A percentile compares a stretch with the other conserved stretches of the same genome.
Evolutionary conservation across 371 early-diverging fungal genomes (phyloP).

Genomic region (Massospora cicadina): DNA sequence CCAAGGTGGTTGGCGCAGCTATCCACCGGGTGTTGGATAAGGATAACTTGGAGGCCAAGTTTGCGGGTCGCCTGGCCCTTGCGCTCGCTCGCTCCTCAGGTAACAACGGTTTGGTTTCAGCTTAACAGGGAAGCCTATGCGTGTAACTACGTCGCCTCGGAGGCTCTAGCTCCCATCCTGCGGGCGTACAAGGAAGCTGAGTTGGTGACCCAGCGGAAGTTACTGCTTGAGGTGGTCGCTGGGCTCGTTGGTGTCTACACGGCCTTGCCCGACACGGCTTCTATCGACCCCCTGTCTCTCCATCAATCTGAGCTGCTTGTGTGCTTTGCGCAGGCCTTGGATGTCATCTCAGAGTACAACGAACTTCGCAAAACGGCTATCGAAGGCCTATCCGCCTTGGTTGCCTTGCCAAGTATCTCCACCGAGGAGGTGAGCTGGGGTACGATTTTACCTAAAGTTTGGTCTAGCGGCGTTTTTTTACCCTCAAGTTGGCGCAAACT

Average conservation of each 20-base stretch:
- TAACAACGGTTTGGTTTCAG: background rate
- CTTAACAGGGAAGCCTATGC: background rate
- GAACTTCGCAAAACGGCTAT: background rate
- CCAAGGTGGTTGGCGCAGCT: background rate
- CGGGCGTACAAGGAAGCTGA: conserved; percentile 10
- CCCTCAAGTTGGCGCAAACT: background rate
- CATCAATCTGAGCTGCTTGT: background rate
- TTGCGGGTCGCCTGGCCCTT: background rate
- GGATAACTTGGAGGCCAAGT: background rate
- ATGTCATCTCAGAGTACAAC: background rate
- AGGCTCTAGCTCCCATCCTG: background rate
- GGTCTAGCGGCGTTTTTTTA: background rate
- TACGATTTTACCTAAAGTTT: background rate
- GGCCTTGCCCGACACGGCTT: background rate
- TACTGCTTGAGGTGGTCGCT: conserved; percentile 3
- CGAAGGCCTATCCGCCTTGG: background rate
- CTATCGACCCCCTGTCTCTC: background rate
- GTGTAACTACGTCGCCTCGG: background rate
- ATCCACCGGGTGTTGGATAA: background rate
- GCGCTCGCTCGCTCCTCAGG: background rate
- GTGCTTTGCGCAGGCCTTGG: background rate
- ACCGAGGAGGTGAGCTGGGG: background rate
- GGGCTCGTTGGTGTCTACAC: background rate
- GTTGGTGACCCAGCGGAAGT: background rate
- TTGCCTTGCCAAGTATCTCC: background rate